phyloP scores from a whole-genome alignment of 805 yeast species.

The Cyberlindnera amylophila region DNA sequence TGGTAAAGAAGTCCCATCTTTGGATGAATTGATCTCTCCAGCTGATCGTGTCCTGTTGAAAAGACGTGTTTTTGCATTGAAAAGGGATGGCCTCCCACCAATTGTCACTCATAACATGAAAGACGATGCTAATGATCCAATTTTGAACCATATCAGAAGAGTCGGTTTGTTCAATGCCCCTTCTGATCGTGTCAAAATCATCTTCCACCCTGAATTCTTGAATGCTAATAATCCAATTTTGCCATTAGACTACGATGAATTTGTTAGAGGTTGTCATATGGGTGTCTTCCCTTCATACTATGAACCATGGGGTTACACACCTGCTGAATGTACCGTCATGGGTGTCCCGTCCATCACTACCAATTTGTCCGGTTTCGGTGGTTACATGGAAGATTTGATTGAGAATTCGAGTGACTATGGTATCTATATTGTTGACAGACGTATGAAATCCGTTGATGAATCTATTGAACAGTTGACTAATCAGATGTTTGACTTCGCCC shows the following conservation, averaged over 20 bases:
- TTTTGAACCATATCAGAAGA: slow-evolving; percentile 84
- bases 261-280: slow-evolving; percentile 95
- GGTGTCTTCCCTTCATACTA: slow-evolving; percentile 98
- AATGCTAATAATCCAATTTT: slow-evolving; percentile 92
- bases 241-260: slow-evolving; percentile 93
- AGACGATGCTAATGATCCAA: slow-evolving; percentile 88
- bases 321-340: slow-evolving; percentile 99
- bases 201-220: slow-evolving; percentile 96
- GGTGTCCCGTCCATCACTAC: slow-evolving; percentile 98
- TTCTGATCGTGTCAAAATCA: slow-evolving; percentile 87
- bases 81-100: slow-evolving; percentile 87
- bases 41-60: slow-evolving; percentile 86
- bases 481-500: slow-evolving; percentile 83
- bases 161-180: slow-evolving; percentile 88
- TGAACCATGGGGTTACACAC: slow-evolving; percentile 99
- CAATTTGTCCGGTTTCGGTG: slow-evolving; percentile 93
- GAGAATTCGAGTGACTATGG: slow-evolving; percentile 95
- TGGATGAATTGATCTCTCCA: slow-evolving; percentile 80
- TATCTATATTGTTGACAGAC: slow-evolving; percentile 92
- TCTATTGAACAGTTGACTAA: slow-evolving; percentile 86
- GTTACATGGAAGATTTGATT: slow-evolving; percentile 96
- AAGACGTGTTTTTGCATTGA: slow-evolving; percentile 88
- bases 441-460: slow-evolving; percentile 89
- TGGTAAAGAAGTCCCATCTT: slow-evolving; percentile 65
- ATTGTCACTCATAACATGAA: slow-evolving; percentile 96